Percentiles rank a stretch among this genome's conserved stretches.
Conservation (phyloP, 495 filamentous ascomycete genomes). For the Tetracladium setigerum region DNA sequence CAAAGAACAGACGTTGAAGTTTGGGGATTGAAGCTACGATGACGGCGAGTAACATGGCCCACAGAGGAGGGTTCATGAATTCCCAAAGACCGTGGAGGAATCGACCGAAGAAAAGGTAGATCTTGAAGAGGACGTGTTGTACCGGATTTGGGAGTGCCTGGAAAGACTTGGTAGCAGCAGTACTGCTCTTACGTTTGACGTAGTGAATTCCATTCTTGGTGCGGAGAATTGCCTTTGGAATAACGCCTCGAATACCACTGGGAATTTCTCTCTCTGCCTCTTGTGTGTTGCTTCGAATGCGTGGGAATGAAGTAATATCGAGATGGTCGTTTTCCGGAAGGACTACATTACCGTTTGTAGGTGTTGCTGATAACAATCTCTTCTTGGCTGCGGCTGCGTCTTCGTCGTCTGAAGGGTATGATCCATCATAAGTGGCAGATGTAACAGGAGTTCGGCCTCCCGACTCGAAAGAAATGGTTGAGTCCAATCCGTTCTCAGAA, state of each 20-base stretch:
- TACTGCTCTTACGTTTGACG: slow-evolving; percentile 5
- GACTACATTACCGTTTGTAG: slow-evolving; percentile 24
- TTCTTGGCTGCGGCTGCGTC: slow-evolving; percentile 11
- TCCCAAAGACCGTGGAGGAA: slow-evolving; percentile 67
- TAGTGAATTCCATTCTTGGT: slow-evolving; percentile 3
- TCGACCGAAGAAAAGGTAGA: slow-evolving; percentile 32
- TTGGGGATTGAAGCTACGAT: slow-evolving; percentile 83
- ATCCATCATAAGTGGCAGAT: slow-evolving; percentile 18
- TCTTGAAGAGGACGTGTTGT: slow-evolving; percentile 42
- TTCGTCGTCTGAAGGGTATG: slow-evolving; percentile 18
- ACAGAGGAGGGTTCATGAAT: slow-evolving; percentile 97
- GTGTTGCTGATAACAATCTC: slow-evolving; percentile 15
- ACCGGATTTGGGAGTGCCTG: slow-evolving; percentile 47
- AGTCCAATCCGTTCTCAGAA: slow-evolving; percentile 20
- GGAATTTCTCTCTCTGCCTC: slow-evolving; percentile 18
- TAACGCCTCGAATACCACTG: slow-evolving; percentile 15
- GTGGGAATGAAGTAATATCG: slow-evolving; percentile 24
- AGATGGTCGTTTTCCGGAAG: slow-evolving; percentile 3
- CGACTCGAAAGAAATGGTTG: slow-evolving; percentile 18
- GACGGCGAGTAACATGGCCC: slow-evolving; percentile 89
- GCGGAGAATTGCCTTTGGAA: slow-evolving; percentile 8
- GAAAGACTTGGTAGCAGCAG: slow-evolving; percentile 1
- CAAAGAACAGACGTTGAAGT: slow-evolving; percentile 80
- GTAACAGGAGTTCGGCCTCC: slow-evolving; percentile 22
- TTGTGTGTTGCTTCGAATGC: slow-evolving; percentile 13